These are phyloP conservation scores for Fennellomyces sp. DNA, from an alignment of 371 early-diverging fungal genomes.

Conservation along the genomic window DNA sequence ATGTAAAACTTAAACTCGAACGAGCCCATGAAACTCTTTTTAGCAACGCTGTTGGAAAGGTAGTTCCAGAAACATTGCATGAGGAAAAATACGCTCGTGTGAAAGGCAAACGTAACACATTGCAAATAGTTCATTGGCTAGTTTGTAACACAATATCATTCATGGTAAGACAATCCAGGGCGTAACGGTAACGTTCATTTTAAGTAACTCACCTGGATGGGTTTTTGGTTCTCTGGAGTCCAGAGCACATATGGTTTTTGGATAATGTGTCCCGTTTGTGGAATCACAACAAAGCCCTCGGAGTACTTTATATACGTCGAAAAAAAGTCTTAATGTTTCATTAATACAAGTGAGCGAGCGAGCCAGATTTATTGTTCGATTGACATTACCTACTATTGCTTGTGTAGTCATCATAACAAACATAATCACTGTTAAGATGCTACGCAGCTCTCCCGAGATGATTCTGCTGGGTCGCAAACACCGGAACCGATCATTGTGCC, in stretches of 20 bases:
- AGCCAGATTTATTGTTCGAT: too few species aligned
- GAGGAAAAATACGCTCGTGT: constrained; percentile 31
- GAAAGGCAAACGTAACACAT: constrained; percentile 25
- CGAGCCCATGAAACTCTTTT: constrained; percentile 33
- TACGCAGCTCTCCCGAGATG: constrained; percentile 47
- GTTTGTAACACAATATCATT: neutral
- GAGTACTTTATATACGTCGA: constrained; percentile 50
- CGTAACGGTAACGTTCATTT: neutral
- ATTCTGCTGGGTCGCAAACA: constrained; percentile 41
- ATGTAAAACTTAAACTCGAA: constrained; percentile 37
- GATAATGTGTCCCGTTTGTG: constrained; percentile 23
- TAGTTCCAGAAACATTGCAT: constrained; percentile 42
- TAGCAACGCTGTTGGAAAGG: constrained; percentile 29
- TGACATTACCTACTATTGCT: constrained; percentile 39
- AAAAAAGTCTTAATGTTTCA: constrained; percentile 17
- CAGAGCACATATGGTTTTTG: constrained; percentile 41
- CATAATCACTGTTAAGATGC: constrained; percentile 43
- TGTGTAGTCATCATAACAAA: constrained; percentile 45
- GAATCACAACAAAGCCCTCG: constrained; percentile 39
- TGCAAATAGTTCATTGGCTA: constrained; percentile 31
- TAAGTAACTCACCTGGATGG: constrained; percentile 9
- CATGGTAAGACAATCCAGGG: constrained; percentile 4
- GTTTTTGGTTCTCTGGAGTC: constrained; percentile 31
- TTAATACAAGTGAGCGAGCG: constrained; percentile 13
- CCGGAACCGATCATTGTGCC: constrained; percentile 36